Conservation (phyloP, 2,329 filamentous ascomycete species). For the Penicillium sp. region DNA sequence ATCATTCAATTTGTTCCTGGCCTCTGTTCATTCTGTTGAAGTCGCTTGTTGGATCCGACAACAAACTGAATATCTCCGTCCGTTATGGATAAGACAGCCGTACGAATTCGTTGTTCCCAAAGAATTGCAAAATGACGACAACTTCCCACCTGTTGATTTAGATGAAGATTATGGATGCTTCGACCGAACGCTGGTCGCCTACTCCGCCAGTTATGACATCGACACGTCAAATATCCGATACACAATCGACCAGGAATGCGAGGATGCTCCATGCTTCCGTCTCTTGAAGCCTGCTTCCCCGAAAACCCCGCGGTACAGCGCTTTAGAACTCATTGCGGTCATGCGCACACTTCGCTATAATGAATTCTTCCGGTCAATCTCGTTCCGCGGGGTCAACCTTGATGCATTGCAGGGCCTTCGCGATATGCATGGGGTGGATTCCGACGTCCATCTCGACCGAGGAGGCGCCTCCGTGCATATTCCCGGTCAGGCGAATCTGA, state of each 20-base stretch:
- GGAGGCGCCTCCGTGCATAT: slow-evolving; percentile 55
- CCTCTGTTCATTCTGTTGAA: slow-evolving; percentile 62
- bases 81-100: slow-evolving; percentile 63
- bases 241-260: slow-evolving; percentile 58
- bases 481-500: slow-evolving; percentile 54
- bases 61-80: slow-evolving; percentile 62
- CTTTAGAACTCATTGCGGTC: slow-evolving; percentile 66
- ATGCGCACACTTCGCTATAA: slow-evolving; percentile 69
- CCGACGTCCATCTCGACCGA: slow-evolving; percentile 60
- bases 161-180: slow-evolving; percentile 62
- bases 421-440: slow-evolving; percentile 61
- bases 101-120: slow-evolving; percentile 62
- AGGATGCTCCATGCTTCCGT: slow-evolving; percentile 66
- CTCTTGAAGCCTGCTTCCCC: slow-evolving; percentile 56
- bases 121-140: slow-evolving; percentile 52
- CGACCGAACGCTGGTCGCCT: slow-evolving; percentile 66
- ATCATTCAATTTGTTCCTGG: slow-evolving; percentile 57
- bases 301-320: slow-evolving; percentile 54
- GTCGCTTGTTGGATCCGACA: slow-evolving; percentile 62
- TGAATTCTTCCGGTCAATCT: slow-evolving; percentile 65
- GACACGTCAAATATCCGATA: slow-evolving; percentile 67
- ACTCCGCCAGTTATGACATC: slow-evolving; percentile 66
- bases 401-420: slow-evolving; percentile 61
- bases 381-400: slow-evolving; percentile 63
- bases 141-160: slow-evolving; percentile 47